phyloP scores from a whole-genome alignment of 2,329 filamentous ascomycete genomes.

The Cercospora zeina region DNA sequence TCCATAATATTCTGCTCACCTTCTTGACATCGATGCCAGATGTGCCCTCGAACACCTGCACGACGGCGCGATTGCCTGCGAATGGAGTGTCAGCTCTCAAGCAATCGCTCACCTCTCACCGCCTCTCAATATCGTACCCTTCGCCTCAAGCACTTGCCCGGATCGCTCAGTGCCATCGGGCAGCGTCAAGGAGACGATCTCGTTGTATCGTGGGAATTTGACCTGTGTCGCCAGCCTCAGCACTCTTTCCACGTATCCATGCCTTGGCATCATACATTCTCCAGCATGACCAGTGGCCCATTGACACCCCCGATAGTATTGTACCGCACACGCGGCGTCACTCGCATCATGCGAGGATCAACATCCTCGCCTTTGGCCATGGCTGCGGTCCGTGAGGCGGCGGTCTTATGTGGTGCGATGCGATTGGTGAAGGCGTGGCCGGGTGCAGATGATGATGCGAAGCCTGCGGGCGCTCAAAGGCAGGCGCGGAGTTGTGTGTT shows the following conservation, averaged over 20 bases:
- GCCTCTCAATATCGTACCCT: constrained; percentile 62
- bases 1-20: constrained; percentile 47
- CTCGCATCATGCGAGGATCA: constrained; percentile 55
- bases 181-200: constrained; percentile 94
- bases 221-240: constrained; percentile 58
- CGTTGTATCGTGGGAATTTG: constrained; percentile 96
- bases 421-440: background rate
- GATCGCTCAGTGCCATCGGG: constrained; percentile 92
- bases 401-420: constrained; percentile 1
- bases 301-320: constrained; percentile 99
- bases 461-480: background rate
- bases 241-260: background rate
- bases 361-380: constrained; percentile 41
- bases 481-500: background rate
- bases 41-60: constrained; percentile 98
- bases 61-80: constrained; percentile 84
- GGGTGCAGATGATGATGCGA: background rate
- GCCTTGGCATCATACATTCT: constrained; percentile 68
- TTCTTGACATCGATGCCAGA: constrained; percentile 97
- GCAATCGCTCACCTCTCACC: background rate
- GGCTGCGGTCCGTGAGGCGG: constrained; percentile 19
- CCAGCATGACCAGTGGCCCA: constrained; percentile 93
- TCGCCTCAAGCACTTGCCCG: constrained; percentile 94
- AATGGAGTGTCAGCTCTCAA: constrained; percentile 17
- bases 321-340: constrained; percentile 80